Percentiles rank a stretch among this genome's conserved stretches.
Evolutionary conservation across 179 eudicot genomes (phyloP).

Genomic region (Silene coronaria): DNA sequence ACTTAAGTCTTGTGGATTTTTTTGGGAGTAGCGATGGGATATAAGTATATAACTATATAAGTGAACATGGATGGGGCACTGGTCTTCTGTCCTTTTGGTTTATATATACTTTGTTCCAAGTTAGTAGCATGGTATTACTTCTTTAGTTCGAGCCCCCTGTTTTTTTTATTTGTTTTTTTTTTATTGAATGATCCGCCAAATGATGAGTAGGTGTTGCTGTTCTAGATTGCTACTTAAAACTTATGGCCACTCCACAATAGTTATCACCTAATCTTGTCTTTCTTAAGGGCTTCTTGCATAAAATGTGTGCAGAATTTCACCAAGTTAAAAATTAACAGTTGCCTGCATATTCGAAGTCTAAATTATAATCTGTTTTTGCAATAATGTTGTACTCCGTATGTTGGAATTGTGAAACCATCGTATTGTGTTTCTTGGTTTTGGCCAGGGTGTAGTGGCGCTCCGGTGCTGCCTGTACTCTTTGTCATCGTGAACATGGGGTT

Average conservation of each 20-base stretch:
- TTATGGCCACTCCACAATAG: background rate
- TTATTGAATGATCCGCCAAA: background rate
- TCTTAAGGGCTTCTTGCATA: background rate
- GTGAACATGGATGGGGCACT: background rate
- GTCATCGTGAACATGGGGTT: slow-evolving; percentile 83
- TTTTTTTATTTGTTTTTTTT: background rate
- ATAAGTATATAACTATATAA: background rate
- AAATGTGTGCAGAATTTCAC: background rate
- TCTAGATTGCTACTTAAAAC: background rate
- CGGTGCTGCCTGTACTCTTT: slow-evolving; percentile 75
- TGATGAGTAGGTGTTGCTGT: background rate
- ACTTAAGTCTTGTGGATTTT: background rate
- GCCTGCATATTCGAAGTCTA: background rate
- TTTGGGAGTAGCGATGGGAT: background rate
- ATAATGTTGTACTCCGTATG: background rate
- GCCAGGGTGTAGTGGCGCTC: slow-evolving; percentile 88
- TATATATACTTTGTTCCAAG: background rate
- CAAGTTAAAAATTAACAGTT: background rate
- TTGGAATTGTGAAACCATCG: background rate
- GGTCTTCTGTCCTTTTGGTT: background rate
- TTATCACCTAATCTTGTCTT: background rate
- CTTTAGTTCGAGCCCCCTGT: too few relatives aligned
- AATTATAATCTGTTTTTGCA: background rate
- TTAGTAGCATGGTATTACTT: background rate
- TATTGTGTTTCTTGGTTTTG: slow-evolving; percentile 14